Percentiles rank a stretch among this genome's conserved stretches.
Conservation (phyloP, 441 rosid species). For the Gossypium trilobum region DNA sequence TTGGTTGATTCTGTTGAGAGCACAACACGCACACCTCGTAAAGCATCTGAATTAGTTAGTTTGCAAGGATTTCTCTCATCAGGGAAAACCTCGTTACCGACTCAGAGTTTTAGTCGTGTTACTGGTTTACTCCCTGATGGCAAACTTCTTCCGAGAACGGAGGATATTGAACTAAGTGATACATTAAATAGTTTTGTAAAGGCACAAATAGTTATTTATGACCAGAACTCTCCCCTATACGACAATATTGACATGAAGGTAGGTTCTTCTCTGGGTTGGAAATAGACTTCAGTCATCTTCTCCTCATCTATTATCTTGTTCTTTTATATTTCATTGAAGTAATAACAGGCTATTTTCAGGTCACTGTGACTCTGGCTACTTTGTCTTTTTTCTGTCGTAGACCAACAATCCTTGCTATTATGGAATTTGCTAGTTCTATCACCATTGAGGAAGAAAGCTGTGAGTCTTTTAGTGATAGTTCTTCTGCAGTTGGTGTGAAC, state of each 20-base stretch:
- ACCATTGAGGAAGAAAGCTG: slow-evolving; percentile 52
- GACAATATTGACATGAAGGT: slow-evolving; percentile 75
- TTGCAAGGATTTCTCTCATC: slow-evolving; percentile 21
- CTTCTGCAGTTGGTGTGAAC: slow-evolving; percentile 38
- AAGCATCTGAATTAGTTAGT: slow-evolving; percentile 20
- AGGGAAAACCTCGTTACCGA: slow-evolving; percentile 34
- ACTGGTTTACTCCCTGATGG: slow-evolving; percentile 72
- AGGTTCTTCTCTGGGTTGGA: slow-evolving; percentile 19
- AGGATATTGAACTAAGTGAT: slow-evolving; percentile 35
- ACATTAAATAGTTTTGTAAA: slow-evolving; percentile 84
- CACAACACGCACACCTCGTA: slow-evolving; percentile 21
- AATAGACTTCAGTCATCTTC: not conserved
- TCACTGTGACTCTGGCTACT: slow-evolving; percentile 71
- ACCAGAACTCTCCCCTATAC: slow-evolving; percentile 65
- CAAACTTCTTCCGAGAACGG: slow-evolving; percentile 27
- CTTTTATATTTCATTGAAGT: not conserved
- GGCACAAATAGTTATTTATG: slow-evolving; percentile 78
- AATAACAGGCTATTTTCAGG: slow-evolving; percentile 37
- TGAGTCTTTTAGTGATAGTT: slow-evolving; percentile 52
- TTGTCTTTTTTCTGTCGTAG: slow-evolving; percentile 91
- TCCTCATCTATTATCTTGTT: not conserved
- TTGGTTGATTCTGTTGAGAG: slow-evolving; percentile 53
- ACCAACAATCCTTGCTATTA: slow-evolving; percentile 85
- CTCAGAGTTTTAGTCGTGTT: slow-evolving; percentile 66
- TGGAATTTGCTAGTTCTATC: slow-evolving; percentile 80